phyloP scores from a whole-genome alignment of 345 rosid species.

The Cardiospermum halicacabum region DNA sequence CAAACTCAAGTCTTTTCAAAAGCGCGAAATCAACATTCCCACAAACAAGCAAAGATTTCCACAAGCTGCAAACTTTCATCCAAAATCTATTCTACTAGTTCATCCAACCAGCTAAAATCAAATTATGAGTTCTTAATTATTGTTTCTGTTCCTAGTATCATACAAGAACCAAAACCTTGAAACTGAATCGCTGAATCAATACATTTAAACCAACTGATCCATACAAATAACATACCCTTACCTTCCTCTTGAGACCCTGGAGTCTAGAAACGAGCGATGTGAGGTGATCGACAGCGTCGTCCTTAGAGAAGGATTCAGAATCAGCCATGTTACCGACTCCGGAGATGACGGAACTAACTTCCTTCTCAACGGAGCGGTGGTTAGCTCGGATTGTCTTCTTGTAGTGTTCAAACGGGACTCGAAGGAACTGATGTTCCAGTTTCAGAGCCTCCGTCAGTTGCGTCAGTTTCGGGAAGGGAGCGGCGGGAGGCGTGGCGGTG shows the following conservation, averaged over 20 bases:
- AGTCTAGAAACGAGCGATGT: conserved; percentile 78
- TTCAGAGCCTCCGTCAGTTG: conserved; percentile 79
- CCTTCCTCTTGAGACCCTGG: conserved; percentile 97
- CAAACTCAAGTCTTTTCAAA: background rate
- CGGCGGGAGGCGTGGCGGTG: conserved; percentile 19
- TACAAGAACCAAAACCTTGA: background rate
- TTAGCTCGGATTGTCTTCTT: conserved; percentile 88
- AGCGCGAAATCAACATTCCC: background rate
- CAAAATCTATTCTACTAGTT: background rate
- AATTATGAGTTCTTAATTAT: no score
- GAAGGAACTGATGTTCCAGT: conserved; percentile 85
- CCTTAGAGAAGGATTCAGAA: conserved; percentile 44
- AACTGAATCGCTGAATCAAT: background rate
- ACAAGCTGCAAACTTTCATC: background rate
- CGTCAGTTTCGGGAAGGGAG: conserved; percentile 45
- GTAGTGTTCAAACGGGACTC: conserved; percentile 96
- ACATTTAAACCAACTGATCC: background rate
- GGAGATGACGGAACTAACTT: conserved; percentile 62
- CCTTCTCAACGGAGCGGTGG: conserved; percentile 80
- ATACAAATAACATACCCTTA: conserved; percentile 8
- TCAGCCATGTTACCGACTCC: conserved; percentile 55
- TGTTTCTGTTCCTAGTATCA: background rate
- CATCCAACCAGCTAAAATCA: background rate
- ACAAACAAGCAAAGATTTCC: no score
- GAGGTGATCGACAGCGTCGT: conserved; percentile 69